These are phyloP conservation scores for Termitomyces sp. DNA, from an alignment of 768 basidiomycete genomes.

Conservation along the genomic window DNA sequence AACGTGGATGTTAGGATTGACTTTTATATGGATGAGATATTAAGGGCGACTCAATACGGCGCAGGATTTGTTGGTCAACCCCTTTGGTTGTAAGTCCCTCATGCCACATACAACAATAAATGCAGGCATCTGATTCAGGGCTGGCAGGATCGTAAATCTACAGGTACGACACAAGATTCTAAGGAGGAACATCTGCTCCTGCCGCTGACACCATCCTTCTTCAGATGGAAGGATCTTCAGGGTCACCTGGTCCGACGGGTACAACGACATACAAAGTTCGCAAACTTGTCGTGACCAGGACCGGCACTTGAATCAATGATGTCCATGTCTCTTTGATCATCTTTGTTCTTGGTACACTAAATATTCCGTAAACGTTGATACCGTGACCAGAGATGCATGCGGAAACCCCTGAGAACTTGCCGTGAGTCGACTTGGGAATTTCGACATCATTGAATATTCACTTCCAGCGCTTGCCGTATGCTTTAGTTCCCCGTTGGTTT, in stretches of 20 bases:
- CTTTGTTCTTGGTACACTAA: background rate
- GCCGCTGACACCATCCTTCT: background rate
- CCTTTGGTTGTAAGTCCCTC: conserved; percentile 32
- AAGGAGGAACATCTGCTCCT: background rate
- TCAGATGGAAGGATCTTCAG: conserved; percentile 42
- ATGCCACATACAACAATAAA: background rate
- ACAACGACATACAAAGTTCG: conserved; percentile 36
- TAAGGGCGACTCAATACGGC: conserved; percentile 32
- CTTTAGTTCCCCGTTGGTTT: background rate
- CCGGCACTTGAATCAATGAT: conserved; percentile 19
- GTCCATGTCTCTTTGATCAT: background rate
- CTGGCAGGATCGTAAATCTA: conserved; percentile 33
- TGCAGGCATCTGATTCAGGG: background rate
- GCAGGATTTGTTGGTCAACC: conserved; percentile 34
- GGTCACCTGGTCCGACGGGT: conserved; percentile 34
- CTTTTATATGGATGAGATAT: conserved; percentile 33
- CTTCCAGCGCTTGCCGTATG: no score
- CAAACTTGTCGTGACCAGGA: conserved; percentile 32
- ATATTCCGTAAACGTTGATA: background rate
- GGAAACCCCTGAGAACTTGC: background rate
- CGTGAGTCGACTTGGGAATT: background rate
- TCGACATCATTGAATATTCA: background rate
- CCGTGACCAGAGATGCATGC: background rate
- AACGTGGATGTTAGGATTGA: conserved; percentile 32
- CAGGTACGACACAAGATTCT: conserved; percentile 20